Evolutionary conservation across 352 stramenopile species (phyloP), one percentile per base, ranked within the genome.

Genomic region (Phytophthora multivora): DNA sequence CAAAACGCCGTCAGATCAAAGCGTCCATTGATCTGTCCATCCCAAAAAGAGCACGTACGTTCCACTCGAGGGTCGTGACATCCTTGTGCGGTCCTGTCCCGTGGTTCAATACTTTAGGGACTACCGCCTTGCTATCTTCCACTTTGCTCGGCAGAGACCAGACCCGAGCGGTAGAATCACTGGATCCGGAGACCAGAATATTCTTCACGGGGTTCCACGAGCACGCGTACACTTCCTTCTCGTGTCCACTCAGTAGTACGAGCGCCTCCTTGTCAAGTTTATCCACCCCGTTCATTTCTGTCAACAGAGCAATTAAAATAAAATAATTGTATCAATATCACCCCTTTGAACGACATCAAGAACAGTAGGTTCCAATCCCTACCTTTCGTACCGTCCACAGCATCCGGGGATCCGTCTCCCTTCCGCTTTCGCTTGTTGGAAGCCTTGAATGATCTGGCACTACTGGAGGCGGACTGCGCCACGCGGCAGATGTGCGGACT

Each of bases 51-150:
- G 21, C 30, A 89, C 86, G 66, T 66, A 97, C 91, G 50, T 91
- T 98, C 97, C 97, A 99, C 78, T 99, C 97, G 36, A 99, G 78
- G 42, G 96, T 99, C 41, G 96, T 99, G 6, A 99, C 96, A 72
- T 99, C 97, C 69, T 98, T 99, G 69, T 98, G 97, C 25, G 90
- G 72, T 28, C 94, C 88, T 25, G 93, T 85, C 47, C 93, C 88
- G 51, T 95, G 86, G 49, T 80, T 77, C 36, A 95, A 59, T 23
- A 95, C 80, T 39, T 83, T 90, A 1, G 79, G 71, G 2, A 72
- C 51, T 4, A 75, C 42, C 1, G 70, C 43, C 13, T 77, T 70
- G 28, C 63, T 59, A 53, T 88, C 75, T 35, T 70, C 66, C 54
- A 90, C 54, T 62, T 90, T 82, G 53, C 63, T 83, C n/a, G 89